Percentiles rank a stretch among this genome's conserved stretches.
Evolutionary conservation across 2,329 filamentous ascomycete species (phyloP).

Genomic region (Emmonsiellopsis sp.): DNA sequence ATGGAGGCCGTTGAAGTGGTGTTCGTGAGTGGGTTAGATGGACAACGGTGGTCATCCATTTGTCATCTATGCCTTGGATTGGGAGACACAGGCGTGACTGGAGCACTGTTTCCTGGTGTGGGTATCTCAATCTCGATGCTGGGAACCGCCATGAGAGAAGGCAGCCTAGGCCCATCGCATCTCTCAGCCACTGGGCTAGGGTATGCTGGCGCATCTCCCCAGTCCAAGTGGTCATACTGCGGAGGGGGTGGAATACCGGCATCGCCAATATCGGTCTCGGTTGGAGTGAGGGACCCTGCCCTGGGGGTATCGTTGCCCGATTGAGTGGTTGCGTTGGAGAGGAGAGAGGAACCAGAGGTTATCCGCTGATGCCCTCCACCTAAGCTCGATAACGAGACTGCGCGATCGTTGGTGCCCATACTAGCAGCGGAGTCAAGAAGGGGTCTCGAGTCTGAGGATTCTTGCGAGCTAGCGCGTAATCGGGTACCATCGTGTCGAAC

Average conservation of each 20-base stretch:
- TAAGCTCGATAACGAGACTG: conserved; percentile 18
- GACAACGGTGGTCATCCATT: not conserved
- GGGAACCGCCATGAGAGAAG: conserved; percentile 12
- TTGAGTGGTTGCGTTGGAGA: conserved; percentile 21
- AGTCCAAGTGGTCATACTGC: conserved; percentile 33
- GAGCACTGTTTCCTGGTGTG: conserved; percentile 13
- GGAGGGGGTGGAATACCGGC: conserved; percentile 30
- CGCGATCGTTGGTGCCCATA: conserved; percentile 21
- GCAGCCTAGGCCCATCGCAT: conserved; percentile 10
- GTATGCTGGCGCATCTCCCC: conserved; percentile 37
- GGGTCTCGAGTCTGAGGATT: conserved; percentile 37
- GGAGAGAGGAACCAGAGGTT: conserved; percentile 27
- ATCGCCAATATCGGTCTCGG: conserved; percentile 28
- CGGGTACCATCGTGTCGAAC: conserved; percentile 42
- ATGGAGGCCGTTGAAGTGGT: too few relatives aligned
- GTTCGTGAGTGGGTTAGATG: not conserved
- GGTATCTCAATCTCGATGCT: conserved; percentile 18
- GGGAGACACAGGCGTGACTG: conserved; percentile 13
- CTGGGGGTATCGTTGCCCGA: conserved; percentile 16
- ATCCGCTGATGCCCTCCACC: conserved; percentile 19
- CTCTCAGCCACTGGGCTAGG: conserved; percentile 18
- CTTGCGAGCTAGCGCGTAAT: conserved; percentile 37
- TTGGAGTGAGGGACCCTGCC: not conserved
- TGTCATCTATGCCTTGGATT: not conserved
- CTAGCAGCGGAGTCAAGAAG: conserved; percentile 31